Conservation (phyloP, 2,329 filamentous ascomycete genomes). For the Davidsoniella eucalypti region DNA sequence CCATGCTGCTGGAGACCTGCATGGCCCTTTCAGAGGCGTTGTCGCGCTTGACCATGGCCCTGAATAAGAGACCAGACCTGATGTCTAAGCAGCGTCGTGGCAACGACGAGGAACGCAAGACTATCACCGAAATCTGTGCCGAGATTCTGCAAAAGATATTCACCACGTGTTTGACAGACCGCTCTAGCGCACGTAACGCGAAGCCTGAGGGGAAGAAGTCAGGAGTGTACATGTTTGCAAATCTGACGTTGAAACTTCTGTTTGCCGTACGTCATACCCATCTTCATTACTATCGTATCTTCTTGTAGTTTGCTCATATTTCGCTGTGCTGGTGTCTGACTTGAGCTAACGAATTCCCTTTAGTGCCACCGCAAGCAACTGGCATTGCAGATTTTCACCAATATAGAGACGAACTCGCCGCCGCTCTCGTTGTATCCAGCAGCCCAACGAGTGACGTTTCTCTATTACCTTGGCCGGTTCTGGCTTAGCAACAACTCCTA, state of each 20-base stretch:
- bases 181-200: constrained; percentile 47
- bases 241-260: constrained; percentile 73
- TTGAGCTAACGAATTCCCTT: constrained; percentile 10
- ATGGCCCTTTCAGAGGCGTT: constrained; percentile 68
- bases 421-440: constrained; percentile 70
- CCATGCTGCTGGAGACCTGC: constrained; percentile 67
- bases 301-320: background rate
- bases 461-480: constrained; percentile 88
- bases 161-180: constrained; percentile 73
- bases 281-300: too few relatives aligned
- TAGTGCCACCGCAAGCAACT: constrained; percentile 71
- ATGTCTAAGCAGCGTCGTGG: constrained; percentile 25
- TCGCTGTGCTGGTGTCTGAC: background rate
- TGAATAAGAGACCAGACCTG: constrained; percentile 67
- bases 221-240: constrained; percentile 83
- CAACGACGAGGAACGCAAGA: constrained; percentile 51
- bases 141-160: constrained; percentile 85
- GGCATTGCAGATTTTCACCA: constrained; percentile 76
- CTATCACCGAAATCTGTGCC: constrained; percentile 71
- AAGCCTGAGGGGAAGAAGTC: constrained; percentile 69
- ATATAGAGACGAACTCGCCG: constrained; percentile 69
- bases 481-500: constrained; percentile 76
- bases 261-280: constrained; percentile 46
- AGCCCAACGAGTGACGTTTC: constrained; percentile 74
- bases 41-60: constrained; percentile 64